Evolutionary conservation across 495 filamentous ascomycete species (phyloP).

Genomic region (Filosporella fistucella): DNA sequence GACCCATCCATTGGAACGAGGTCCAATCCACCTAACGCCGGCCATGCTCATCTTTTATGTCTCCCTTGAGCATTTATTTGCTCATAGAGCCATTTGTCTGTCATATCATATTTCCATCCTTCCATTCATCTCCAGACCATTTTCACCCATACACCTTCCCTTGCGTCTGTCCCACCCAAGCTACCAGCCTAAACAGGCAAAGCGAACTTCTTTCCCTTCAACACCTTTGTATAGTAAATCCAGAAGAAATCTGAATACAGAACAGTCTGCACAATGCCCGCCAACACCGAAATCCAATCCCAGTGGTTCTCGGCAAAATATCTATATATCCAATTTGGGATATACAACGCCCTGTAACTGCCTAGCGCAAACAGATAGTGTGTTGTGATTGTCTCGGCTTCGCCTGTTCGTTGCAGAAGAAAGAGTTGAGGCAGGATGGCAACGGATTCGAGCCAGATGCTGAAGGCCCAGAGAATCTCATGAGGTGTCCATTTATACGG

Average conservation of each 20-base stretch:
- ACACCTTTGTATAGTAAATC: constrained; percentile 94
- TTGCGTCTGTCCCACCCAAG: background rate
- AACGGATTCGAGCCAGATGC: constrained; percentile 94
- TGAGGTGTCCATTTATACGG: constrained; percentile 68
- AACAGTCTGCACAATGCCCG: constrained; percentile 87
- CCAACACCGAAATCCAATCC: constrained; percentile 78
- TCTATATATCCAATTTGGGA: constrained; percentile 95
- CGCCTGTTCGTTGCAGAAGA: constrained; percentile 94
- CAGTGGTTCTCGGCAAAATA: constrained; percentile 72
- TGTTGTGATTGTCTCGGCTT: constrained; percentile 96
- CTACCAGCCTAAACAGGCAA: constrained; percentile 58
- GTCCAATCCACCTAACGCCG: constrained; percentile 21
- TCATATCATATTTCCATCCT: background rate
- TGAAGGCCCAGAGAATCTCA: constrained; percentile 94
- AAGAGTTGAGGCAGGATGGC: constrained; percentile 97
- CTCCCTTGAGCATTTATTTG: background rate
- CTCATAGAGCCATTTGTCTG: background rate
- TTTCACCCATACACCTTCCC: background rate
- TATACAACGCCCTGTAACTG: constrained; percentile 86
- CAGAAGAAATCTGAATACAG: constrained; percentile 99
- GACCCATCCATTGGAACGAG: constrained; percentile 17
- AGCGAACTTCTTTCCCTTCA: constrained; percentile 87
- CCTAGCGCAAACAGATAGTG: constrained; percentile 98
- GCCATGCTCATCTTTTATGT: constrained; percentile 16
- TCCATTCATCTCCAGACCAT: too few relatives aligned